These are phyloP conservation scores for Tripterygium wilfordii DNA, from an alignment of 177 flowering plant species.

Conservation along the genomic window DNA sequence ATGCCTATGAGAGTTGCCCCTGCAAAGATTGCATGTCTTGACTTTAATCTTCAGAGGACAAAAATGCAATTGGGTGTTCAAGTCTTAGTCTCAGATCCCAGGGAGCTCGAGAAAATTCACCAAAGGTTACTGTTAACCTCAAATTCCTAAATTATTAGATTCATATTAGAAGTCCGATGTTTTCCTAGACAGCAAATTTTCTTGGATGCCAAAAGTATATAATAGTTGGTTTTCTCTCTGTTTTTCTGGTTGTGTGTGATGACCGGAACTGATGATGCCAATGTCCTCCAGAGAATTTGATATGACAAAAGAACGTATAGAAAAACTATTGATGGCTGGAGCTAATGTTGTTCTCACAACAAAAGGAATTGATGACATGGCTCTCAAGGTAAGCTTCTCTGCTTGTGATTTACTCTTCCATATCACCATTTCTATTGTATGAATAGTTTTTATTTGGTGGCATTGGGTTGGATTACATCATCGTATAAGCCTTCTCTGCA, in stretches of 20 bases:
- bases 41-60: constrained; percentile 92
- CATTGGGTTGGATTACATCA: too few species aligned
- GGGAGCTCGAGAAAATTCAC: constrained; percentile 97
- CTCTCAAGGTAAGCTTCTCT: constrained; percentile 91
- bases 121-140: too few species aligned
- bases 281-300: constrained; percentile 77
- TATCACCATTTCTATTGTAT: too few species aligned
- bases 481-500: too few species aligned
- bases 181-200: too few species aligned
- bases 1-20: constrained; percentile 89
- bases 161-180: too few species aligned
- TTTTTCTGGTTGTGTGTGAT: not conserved
- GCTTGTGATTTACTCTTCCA: too few species aligned
- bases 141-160: too few species aligned
- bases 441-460: too few species aligned
- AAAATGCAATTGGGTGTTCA: constrained; percentile 99
- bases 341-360: constrained; percentile 94
- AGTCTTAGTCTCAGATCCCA: constrained; percentile 85
- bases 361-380: constrained; percentile 99
- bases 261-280: constrained; percentile 5
- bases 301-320: constrained; percentile 92
- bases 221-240: too few species aligned
- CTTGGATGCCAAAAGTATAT: too few species aligned
- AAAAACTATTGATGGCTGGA: constrained; percentile 89
- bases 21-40: constrained; percentile 95